These are phyloP conservation scores for Xylaria sp. DNA, from an alignment of 2,329 filamentous ascomycete genomes.

Conservation along the genomic window DNA sequence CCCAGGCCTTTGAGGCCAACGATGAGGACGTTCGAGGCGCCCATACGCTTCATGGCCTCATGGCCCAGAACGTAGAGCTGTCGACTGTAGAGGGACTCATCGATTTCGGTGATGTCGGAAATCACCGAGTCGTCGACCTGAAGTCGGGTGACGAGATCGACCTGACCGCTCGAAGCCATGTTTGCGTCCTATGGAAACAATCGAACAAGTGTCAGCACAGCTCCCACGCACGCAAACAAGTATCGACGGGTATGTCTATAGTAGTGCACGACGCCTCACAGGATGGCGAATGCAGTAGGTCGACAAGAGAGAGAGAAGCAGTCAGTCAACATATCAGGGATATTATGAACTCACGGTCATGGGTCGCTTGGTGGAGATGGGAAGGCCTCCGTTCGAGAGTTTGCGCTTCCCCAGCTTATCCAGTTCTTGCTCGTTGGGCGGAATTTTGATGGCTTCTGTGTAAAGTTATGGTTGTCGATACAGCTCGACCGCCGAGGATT, in stretches of 20 bases:
- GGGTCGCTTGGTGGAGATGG: constrained; percentile 52
- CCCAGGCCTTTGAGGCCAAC: constrained; percentile 89
- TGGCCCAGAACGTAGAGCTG: constrained; percentile 68
- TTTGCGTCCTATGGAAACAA: constrained; percentile 41
- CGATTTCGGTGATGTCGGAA: constrained; percentile 53
- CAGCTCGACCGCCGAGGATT: not conserved
- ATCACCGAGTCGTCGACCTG: constrained; percentile 58
- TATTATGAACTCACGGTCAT: constrained; percentile 51
- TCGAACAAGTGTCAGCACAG: constrained; percentile 16
- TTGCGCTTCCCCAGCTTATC: constrained; percentile 64
- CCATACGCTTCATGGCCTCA: constrained; percentile 98
- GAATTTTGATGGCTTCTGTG: constrained; percentile 18
- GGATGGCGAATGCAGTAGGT: no score
- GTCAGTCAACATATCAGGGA: no score
- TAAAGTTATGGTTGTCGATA: not conserved
- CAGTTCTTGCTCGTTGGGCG: constrained; percentile 22
- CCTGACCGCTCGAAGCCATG: constrained; percentile 43
- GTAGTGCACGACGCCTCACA: not conserved
- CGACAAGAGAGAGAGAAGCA: no score
- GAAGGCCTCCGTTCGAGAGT: constrained; percentile 55
- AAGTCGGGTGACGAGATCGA: constrained; percentile 60
- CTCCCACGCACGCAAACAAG: not conserved
- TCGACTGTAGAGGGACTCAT: constrained; percentile 68
- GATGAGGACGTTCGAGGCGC: constrained; percentile 88
- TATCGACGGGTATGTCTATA: not conserved